These are phyloP conservation scores for Rubus parviflorus DNA, from an alignment of 306 rosid genomes.

Conservation along the genomic window DNA sequence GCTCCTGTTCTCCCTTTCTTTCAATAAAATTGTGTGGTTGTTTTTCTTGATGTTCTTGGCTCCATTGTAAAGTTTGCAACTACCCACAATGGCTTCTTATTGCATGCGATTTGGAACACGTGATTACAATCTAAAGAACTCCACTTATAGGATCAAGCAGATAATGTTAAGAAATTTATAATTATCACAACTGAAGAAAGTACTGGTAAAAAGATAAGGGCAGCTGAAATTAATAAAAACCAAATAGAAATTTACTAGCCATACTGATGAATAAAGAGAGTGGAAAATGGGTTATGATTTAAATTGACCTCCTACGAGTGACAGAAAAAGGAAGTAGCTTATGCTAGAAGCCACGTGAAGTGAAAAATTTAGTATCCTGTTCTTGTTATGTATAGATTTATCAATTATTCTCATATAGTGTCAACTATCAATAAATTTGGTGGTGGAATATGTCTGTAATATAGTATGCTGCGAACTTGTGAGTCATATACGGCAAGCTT, in stretches of 20 bases:
- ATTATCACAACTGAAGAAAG: background rate
- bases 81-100: background rate
- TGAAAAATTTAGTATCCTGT: background rate
- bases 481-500: background rate
- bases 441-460: too few relatives aligned
- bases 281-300: constrained; percentile 1
- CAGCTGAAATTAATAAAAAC: background rate
- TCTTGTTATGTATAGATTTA: background rate
- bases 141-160: background rate
- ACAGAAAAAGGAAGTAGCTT: background rate
- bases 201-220: background rate
- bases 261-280: background rate
- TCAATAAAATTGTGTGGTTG: background rate
- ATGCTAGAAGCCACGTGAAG: constrained; percentile 10
- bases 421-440: too few relatives aligned
- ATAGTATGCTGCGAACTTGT: too few relatives aligned
- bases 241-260: background rate
- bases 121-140: background rate
- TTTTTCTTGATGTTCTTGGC: background rate
- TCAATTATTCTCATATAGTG: too few relatives aligned
- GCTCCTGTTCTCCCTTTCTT: constrained; percentile 15
- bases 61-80: background rate
- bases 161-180: background rate
- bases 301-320: too few relatives aligned
- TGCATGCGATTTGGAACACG: background rate